Evolutionary conservation across 257 asterid genomes (phyloP).

Genomic region (Thymus quinquecostatus): DNA sequence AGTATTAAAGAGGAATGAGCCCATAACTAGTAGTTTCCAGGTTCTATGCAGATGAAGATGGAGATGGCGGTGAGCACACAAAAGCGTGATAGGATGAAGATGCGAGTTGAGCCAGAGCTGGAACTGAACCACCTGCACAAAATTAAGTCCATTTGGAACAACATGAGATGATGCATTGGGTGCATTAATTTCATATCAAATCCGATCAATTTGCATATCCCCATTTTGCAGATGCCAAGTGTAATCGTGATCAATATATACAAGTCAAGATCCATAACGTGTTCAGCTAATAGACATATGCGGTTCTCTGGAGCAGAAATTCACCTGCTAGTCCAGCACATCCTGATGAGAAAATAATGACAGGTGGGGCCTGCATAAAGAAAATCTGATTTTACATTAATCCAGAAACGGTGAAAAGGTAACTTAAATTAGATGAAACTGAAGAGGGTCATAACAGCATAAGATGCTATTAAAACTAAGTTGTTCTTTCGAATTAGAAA

Average conservation of each 20-base stretch:
- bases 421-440: neutral
- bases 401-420: slow-evolving; percentile 18
- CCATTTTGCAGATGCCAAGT: neutral
- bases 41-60: slow-evolving; percentile 55
- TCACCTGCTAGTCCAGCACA: slow-evolving; percentile 93
- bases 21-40: slow-evolving; percentile 35
- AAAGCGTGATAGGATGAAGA: slow-evolving; percentile 83
- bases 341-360: slow-evolving; percentile 82
- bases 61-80: slow-evolving; percentile 54
- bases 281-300: slow-evolving; percentile 10
- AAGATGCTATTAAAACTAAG: neutral
- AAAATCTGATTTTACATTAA: neutral
- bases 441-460: neutral
- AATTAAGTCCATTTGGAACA: slow-evolving; percentile 27
- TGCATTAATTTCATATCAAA: neutral
- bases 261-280: slow-evolving; percentile 8
- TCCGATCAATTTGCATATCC: slow-evolving; percentile 8
- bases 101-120: slow-evolving; percentile 84
- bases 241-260: neutral
- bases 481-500: no score
- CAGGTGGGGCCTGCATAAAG: slow-evolving; percentile 81
- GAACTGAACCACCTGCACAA: slow-evolving; percentile 86
- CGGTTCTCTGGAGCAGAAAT: slow-evolving; percentile 22
- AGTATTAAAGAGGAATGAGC: slow-evolving; percentile 35
- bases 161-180: slow-evolving; percentile 1